Evolutionary conservation across 345 rosid species (phyloP).

Genomic region (Brassica cretica): DNA sequence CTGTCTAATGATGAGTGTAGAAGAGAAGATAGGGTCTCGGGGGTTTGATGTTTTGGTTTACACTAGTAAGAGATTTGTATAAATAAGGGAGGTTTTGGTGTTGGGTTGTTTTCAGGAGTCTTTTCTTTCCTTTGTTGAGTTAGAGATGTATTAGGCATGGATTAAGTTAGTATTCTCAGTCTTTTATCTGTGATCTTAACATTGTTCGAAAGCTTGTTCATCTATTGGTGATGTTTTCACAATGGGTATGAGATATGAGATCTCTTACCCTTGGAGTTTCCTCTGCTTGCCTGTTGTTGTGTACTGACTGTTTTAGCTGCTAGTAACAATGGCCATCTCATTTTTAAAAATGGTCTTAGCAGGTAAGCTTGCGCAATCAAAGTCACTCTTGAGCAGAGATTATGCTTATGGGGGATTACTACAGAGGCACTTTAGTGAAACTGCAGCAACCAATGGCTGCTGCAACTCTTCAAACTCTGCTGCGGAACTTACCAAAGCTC

Average conservation of each 20-base stretch:
- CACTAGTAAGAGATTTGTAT: not conserved
- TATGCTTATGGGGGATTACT: constrained; percentile 42
- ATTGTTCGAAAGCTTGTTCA: not conserved
- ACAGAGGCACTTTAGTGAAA: constrained; percentile 40
- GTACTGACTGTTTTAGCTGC: not conserved
- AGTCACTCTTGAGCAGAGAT: constrained; percentile 44
- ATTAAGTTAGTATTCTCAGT: not conserved
- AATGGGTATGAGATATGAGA: not conserved
- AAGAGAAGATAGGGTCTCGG: not conserved
- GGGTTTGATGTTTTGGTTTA: not conserved
- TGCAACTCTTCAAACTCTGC: constrained; percentile 14
- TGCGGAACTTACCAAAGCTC: constrained; percentile 27
- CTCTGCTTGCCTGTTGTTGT: constrained; percentile 11
- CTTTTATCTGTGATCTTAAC: constrained; percentile 1
- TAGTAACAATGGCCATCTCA: not conserved
- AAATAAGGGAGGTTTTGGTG: not conserved
- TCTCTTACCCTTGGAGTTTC: not conserved
- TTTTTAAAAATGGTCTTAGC: constrained; percentile 12
- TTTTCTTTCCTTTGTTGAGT: not conserved
- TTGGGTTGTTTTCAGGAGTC: not conserved
- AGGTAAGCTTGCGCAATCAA: constrained; percentile 40
- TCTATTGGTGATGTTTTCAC: not conserved
- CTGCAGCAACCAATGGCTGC: constrained; percentile 25
- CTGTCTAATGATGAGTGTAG: not conserved
- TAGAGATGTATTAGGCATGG: not conserved